phyloP scores from a whole-genome alignment of 768 basidiomycete species.

The Psilocybe subaeruginosa region DNA sequence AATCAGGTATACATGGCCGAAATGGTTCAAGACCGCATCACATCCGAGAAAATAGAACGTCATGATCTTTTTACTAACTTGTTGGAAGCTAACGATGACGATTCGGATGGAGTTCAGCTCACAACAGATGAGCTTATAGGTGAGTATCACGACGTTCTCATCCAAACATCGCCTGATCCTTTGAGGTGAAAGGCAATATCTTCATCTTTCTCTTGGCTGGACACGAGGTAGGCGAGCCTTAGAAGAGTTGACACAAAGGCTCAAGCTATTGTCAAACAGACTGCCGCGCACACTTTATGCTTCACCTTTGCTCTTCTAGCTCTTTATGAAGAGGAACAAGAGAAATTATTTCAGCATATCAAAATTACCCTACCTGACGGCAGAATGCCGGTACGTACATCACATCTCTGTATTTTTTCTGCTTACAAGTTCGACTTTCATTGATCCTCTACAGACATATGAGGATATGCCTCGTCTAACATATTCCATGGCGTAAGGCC shows the following conservation, averaged over 20 bases:
- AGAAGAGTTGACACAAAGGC: not conserved
- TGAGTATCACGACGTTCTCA: slow-evolving; percentile 5
- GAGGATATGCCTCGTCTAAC: slow-evolving; percentile 19
- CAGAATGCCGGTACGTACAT: slow-evolving; percentile 15
- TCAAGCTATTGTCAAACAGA: slow-evolving; percentile 20
- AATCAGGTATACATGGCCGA: slow-evolving; percentile 44
- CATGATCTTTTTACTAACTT: slow-evolving; percentile 55
- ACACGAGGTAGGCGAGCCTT: not conserved
- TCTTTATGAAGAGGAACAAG: slow-evolving; percentile 44
- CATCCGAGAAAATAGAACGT: slow-evolving; percentile 37
- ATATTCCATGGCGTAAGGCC: slow-evolving; percentile 16
- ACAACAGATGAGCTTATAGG: slow-evolving; percentile 43
- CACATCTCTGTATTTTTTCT: not conserved
- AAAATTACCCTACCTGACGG: slow-evolving; percentile 27
- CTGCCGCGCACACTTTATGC: slow-evolving; percentile 40
- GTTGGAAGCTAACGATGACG: slow-evolving; percentile 48
- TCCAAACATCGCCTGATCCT: not conserved
- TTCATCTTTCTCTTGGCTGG: slow-evolving; percentile 2
- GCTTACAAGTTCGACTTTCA: not conserved
- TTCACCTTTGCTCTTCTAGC: slow-evolving; percentile 45
- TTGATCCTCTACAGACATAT: slow-evolving; percentile 11
- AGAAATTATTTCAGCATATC: slow-evolving; percentile 43
- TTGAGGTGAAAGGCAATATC: not conserved
- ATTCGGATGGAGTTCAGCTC: slow-evolving; percentile 28
- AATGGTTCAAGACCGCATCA: slow-evolving; percentile 49